phyloP scores from a whole-genome alignment of 2,329 filamentous ascomycete species.

The Aspergillus neotritici region DNA sequence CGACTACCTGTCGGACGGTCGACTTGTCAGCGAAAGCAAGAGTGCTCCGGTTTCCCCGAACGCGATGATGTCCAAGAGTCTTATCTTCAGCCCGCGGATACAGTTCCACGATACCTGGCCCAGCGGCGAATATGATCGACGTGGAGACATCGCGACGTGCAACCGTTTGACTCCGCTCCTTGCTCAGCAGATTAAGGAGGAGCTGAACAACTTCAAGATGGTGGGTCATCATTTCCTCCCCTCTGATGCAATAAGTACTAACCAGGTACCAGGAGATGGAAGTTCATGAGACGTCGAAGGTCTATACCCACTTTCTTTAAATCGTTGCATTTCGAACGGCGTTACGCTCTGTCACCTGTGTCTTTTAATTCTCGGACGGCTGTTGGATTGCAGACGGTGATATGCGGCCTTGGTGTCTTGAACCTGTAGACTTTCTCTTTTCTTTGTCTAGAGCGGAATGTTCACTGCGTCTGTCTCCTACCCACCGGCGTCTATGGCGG shows the following conservation, averaged over 20 bases:
- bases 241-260: neutral
- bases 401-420: slow-evolving; percentile 17
- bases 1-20: slow-evolving; percentile 76
- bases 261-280: slow-evolving; percentile 84
- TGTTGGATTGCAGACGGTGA: slow-evolving; percentile 20
- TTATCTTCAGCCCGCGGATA: slow-evolving; percentile 81
- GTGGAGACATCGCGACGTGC: slow-evolving; percentile 94
- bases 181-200: slow-evolving; percentile 98
- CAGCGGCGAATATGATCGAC: slow-evolving; percentile 87
- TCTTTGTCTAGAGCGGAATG: slow-evolving; percentile 16
- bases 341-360: slow-evolving; percentile 17
- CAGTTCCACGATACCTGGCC: slow-evolving; percentile 97
- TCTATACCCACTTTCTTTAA: slow-evolving; percentile 99
- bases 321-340: slow-evolving; percentile 25
- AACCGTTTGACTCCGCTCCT: slow-evolving; percentile 95
- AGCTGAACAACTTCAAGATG: slow-evolving; percentile 99
- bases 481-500: slow-evolving; percentile 4
- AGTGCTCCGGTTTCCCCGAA: slow-evolving; percentile 76
- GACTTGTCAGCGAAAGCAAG: slow-evolving; percentile 66
- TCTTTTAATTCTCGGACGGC: slow-evolving; percentile 15
- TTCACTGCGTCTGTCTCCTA: slow-evolving; percentile 16
- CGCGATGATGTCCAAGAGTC: slow-evolving; percentile 43
- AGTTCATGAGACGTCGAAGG: slow-evolving; percentile 96
- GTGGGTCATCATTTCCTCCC: slow-evolving; percentile 47
- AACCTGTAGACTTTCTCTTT: slow-evolving; percentile 17